Evolutionary conservation across 495 filamentous ascomycete genomes (phyloP), one percentile per base, ranked within the genome.

Genomic region (Haplographium delicatum): DNA sequence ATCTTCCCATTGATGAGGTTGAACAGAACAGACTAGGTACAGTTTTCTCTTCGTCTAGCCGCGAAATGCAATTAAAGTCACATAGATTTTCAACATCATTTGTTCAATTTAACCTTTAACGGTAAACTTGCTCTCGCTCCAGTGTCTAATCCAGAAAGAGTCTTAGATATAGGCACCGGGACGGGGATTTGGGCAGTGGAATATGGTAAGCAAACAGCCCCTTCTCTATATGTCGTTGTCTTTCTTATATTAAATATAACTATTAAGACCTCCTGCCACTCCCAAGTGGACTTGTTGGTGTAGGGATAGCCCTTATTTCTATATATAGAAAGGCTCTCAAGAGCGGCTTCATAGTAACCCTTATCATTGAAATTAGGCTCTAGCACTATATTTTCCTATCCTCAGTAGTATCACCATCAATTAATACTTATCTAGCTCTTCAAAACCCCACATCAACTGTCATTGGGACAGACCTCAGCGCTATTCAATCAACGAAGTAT

Each of bases 111-210:
- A 5, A 65, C 65, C 0, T 34, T 69, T 50, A 39, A 55, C 13
- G 46, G 56, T 6, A 40, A 57, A 10, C 57, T 71, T 5, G 62
- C 47, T 48, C 44, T 64, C 1, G 65, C 68, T 3, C 65, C 65
- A 6, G 13, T 51, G 6, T 13, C 11, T 10, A 47, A 47, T 13
- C 15, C 30, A 1, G 5, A 34, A 5, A 31, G 13, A 1, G 47
- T 56, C 7, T 24, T 46, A 10, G 41, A 46, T 37, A 40, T 56
- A 19, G 53, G 53, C 3, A 56, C 53, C 15, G 53, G 53, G 18
- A 51, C 53, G 4, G 53, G 53, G 1, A 56, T 56, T 28, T 84
- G 79, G 79, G 80, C 66, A 66, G 4, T 83, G 76, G 81, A 60
- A 66, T 26, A 80, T 70, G 60, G 50, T 52, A 52, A 16, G 8